These are phyloP conservation scores for Paraphaeosphaeria sporulosa DNA, from an alignment of 2,329 filamentous ascomycete species.

Conservation along the genomic window DNA sequence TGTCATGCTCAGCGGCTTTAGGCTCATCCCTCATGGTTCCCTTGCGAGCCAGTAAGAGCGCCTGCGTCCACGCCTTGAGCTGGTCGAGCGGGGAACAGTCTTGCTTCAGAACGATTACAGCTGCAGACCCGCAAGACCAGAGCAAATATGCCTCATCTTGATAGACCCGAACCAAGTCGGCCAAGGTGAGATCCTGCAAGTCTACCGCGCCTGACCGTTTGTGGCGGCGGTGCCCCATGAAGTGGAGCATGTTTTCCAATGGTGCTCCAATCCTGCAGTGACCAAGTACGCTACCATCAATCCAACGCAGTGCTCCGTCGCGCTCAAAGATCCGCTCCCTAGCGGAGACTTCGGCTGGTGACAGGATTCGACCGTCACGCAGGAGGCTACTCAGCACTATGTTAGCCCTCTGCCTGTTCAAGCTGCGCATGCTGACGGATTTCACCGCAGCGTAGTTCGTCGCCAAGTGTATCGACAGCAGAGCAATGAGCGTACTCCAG, in stretches of 20 bases:
- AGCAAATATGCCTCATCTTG: slow-evolving; percentile 66
- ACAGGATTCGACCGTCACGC: slow-evolving; percentile 57
- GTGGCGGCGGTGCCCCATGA: slow-evolving; percentile 33
- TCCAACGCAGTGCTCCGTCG: slow-evolving; percentile 71
- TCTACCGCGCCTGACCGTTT: slow-evolving; percentile 35
- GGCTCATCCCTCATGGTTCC: slow-evolving; percentile 22
- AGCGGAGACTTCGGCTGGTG: slow-evolving; percentile 69
- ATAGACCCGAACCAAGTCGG: slow-evolving; percentile 61
- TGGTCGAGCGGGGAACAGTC: slow-evolving; percentile 59
- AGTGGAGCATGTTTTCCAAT: slow-evolving; percentile 47
- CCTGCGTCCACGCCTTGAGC: slow-evolving; percentile 70
- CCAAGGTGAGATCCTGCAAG: slow-evolving; percentile 49
- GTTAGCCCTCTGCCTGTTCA: slow-evolving; percentile 87
- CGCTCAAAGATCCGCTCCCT: slow-evolving; percentile 66
- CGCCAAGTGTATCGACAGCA: slow-evolving; percentile 78
- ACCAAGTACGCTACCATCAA: slow-evolving; percentile 56
- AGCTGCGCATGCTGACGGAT: slow-evolving; percentile 79
- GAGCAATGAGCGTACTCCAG: slow-evolving; percentile 73
- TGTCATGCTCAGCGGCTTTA: slow-evolving; percentile 16
- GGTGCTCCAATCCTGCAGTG: slow-evolving; percentile 63
- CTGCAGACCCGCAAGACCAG: slow-evolving; percentile 59
- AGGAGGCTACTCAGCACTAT: slow-evolving; percentile 70
- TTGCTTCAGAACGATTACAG: slow-evolving; percentile 70
- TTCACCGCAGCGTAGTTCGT: slow-evolving; percentile 89
- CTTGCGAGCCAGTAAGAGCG: slow-evolving; percentile 56